These are phyloP conservation scores for Malus hybrid DNA, from an alignment of 331 rosid genomes.

Conservation along the genomic window DNA sequence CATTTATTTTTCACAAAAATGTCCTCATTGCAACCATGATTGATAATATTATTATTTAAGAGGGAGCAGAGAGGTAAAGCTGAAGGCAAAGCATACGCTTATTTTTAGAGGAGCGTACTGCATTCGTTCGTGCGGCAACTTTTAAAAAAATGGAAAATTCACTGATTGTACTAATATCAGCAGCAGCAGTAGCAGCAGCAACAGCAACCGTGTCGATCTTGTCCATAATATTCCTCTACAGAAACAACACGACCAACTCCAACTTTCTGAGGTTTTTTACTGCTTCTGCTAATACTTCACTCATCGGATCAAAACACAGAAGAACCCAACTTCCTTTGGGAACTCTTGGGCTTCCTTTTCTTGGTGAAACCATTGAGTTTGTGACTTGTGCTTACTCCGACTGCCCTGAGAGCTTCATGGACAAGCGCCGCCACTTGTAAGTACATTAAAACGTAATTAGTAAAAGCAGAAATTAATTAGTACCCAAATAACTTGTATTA, in stretches of 20 bases:
- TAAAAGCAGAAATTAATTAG: background rate
- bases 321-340: conserved; percentile 54
- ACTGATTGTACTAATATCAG: conserved; percentile 49
- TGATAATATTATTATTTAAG: conserved; percentile 43
- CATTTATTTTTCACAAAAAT: conserved; percentile 26
- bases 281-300: too few species aligned
- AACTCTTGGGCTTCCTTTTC: conserved; percentile 77
- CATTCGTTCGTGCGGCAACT: conserved; percentile 16
- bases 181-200: background rate
- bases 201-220: conserved; percentile 31
- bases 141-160: conserved; percentile 53
- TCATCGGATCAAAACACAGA: conserved; percentile 39
- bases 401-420: conserved; percentile 72
- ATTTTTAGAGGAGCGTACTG: too few species aligned
- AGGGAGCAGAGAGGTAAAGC: background rate
- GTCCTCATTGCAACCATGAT: conserved; percentile 31
- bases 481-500: background rate
- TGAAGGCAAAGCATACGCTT: background rate
- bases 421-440: conserved; percentile 63
- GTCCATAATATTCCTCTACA: conserved; percentile 38
- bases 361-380: conserved; percentile 87
- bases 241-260: conserved; percentile 13
- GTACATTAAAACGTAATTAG: conserved; percentile 2
- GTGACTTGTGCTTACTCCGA: conserved; percentile 86
- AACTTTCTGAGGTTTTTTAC: background rate